Base-by-base conservation (phyloP, 306 rosid species). In the Vicia sativa region DNA sequence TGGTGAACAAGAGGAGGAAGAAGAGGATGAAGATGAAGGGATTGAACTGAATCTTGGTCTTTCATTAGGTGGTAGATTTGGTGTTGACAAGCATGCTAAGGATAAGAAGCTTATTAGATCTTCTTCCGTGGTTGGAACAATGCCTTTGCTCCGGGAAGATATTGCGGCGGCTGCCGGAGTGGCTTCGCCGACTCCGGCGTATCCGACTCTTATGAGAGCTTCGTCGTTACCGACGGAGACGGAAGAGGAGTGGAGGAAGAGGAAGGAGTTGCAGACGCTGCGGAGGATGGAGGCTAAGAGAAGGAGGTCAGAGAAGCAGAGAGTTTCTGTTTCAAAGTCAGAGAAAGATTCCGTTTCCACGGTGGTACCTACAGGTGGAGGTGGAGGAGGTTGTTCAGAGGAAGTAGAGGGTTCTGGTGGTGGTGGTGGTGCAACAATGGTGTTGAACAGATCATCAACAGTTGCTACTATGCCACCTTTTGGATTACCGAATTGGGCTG, bases 241-340 rank as follows among this genome's bases (percentile, higher is more conserved):
- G 1, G 92, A 90, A 83, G 98, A 86, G 72, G 88, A 85, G 83
- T 95, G 97, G 99, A 68, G 97, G 85, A 87, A 91, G 91, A 61
- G 97, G 87, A 95, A 95, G 87, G 96, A 90, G 66, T 23, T 95
- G 67, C 99, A 95, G 81, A 87, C 88, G 2, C 77, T 87, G 79
- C 83, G 99, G 50, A 70, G 99, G 61, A 53, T 95, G 95, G 99
- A 73, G 80, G 99, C 97, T 0, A 95, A 90, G 78, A 78, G 97
- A 38, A 60, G 99, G 66, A 65, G 99, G 67, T 88, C 86, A 5
- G 95, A 87, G 92, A 95, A 90, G 85, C 97, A 88, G 75, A 83
- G 89, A 71, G 86, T 13, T 41, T 74, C 76, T 15, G 83, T 13
- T 41, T 74, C 77, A 13, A 74, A 62, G 74, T 41, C 53, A 4